These are phyloP conservation scores for Trifolium dubium DNA, from an alignment of 306 rosid species.

Conservation along the genomic window DNA sequence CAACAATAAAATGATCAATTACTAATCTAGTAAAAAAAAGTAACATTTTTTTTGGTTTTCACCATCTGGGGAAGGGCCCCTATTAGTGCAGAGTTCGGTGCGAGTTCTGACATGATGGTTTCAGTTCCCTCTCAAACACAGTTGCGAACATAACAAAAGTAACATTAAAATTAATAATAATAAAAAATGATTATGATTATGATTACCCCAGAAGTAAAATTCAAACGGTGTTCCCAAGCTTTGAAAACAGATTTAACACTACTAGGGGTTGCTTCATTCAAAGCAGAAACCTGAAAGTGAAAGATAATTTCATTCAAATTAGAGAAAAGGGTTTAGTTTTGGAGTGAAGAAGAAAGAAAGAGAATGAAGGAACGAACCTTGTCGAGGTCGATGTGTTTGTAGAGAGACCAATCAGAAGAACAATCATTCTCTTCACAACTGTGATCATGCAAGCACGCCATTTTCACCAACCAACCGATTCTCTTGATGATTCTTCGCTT, in stretches of 20 bases:
- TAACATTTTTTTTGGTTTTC: too few relatives aligned
- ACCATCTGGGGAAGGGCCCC: too few relatives aligned
- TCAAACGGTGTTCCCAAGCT: constrained; percentile 92
- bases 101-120: too few relatives aligned
- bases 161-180: background rate
- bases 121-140: too few relatives aligned
- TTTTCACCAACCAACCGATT: constrained; percentile 26
- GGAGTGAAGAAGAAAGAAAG: too few relatives aligned
- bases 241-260: constrained; percentile 87
- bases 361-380: constrained; percentile 47
- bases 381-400: constrained; percentile 82
- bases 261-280: constrained; percentile 86
- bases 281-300: constrained; percentile 71
- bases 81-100: too few relatives aligned
- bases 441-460: constrained; percentile 95
- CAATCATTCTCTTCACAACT: constrained; percentile 97
- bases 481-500: background rate
- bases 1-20: background rate
- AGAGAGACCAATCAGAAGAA: constrained; percentile 91
- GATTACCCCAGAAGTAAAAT: constrained; percentile 68
- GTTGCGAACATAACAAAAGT: too few relatives aligned
- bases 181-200: background rate
- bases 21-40: background rate
- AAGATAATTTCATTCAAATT: background rate
- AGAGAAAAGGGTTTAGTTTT: background rate